phyloP scores from a whole-genome alignment of 75 land plant species.

The Selaginella moellendorffii region DNA sequence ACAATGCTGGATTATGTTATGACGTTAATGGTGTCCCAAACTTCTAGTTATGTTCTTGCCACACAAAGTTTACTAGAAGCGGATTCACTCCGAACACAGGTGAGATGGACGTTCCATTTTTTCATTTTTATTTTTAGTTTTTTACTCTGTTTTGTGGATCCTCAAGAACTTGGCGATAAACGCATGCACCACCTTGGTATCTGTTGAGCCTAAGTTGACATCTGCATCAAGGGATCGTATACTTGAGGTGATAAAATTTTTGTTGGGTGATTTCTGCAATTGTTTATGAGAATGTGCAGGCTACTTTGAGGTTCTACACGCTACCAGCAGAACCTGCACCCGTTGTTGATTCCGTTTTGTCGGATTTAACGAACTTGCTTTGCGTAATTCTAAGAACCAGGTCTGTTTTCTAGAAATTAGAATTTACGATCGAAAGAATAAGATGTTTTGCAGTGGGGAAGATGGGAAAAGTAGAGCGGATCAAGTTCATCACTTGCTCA shows the following conservation, averaged over 20 bases:
- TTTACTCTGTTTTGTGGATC: too few relatives aligned
- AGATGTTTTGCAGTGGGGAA: conserved; percentile 89
- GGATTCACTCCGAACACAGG: conserved; percentile 82
- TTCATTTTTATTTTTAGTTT: too few relatives aligned
- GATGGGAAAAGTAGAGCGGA: conserved; percentile 94
- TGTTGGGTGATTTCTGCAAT: too few relatives aligned
- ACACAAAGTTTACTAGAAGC: conserved; percentile 25
- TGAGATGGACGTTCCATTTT: too few relatives aligned
- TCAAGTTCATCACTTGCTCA: conserved; percentile 73
- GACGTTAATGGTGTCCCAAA: conserved; percentile 82
- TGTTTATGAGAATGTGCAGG: too few relatives aligned
- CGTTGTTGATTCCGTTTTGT: conserved; percentile 51
- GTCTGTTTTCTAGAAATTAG: too few relatives aligned
- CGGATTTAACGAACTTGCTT: conserved; percentile 60
- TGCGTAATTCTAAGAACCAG: conserved; percentile 79
- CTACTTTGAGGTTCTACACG: conserved; percentile 82
- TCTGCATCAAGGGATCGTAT: conserved; percentile 64
- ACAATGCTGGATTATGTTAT: conserved; percentile 62
- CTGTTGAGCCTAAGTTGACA: conserved; percentile 79
- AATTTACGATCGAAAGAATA: too few relatives aligned
- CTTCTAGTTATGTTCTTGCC: conserved; percentile 30
- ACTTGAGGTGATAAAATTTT: conserved; percentile 42
- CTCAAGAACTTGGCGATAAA: conserved; percentile 71
- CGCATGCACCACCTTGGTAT: conserved; percentile 93
- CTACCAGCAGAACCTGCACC: conserved; percentile 62